Percentiles rank a stretch among this genome's conserved stretches.
These are phyloP conservation scores for Evansstolkia leycettana DNA, from an alignment of 495 filamentous ascomycete species.

Conservation along the genomic window DNA sequence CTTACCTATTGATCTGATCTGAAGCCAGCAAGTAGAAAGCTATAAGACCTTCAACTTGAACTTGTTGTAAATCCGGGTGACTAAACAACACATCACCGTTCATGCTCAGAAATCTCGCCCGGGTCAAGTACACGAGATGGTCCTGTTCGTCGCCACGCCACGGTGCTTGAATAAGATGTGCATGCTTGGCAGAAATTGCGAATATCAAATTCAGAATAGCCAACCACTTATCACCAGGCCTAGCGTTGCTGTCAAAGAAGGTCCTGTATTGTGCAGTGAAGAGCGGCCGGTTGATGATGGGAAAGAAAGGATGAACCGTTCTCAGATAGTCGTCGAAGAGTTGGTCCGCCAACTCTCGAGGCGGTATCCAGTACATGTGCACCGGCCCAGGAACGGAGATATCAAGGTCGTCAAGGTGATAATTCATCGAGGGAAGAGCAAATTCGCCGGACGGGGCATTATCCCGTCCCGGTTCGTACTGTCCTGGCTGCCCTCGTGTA, in stretches of 20 bases:
- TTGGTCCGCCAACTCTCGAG: slow-evolving; percentile 37
- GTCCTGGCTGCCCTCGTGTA: slow-evolving; percentile 18
- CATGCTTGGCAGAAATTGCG: slow-evolving; percentile 48
- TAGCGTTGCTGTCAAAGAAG: slow-evolving; percentile 27
- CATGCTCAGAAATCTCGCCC: slow-evolving; percentile 47
- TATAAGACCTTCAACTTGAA: slow-evolving; percentile 47
- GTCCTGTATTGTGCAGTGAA: slow-evolving; percentile 33
- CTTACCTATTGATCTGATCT: slow-evolving; percentile 53
- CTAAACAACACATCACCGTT: slow-evolving; percentile 39
- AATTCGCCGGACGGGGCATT: slow-evolving; percentile 10
- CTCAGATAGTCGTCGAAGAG: slow-evolving; percentile 45
- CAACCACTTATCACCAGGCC: slow-evolving; percentile 42
- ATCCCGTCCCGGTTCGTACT: slow-evolving; percentile 18
- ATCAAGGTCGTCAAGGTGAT: slow-evolving; percentile 47
- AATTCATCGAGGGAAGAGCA: slow-evolving; percentile 34
- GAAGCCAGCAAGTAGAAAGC: slow-evolving; percentile 50
- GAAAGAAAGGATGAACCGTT: slow-evolving; percentile 48
- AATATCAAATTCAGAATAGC: slow-evolving; percentile 56
- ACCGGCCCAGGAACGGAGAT: slow-evolving; percentile 35
- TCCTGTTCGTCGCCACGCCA: slow-evolving; percentile 39
- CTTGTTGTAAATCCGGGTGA: slow-evolving; percentile 50
- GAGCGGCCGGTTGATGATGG: slow-evolving; percentile 42
- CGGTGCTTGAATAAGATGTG: slow-evolving; percentile 38
- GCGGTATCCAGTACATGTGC: slow-evolving; percentile 41
- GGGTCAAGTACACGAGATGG: slow-evolving; percentile 47